Base-by-base conservation (phyloP, 2,329 filamentous ascomycete genomes). In the Nemania sp. region DNA sequence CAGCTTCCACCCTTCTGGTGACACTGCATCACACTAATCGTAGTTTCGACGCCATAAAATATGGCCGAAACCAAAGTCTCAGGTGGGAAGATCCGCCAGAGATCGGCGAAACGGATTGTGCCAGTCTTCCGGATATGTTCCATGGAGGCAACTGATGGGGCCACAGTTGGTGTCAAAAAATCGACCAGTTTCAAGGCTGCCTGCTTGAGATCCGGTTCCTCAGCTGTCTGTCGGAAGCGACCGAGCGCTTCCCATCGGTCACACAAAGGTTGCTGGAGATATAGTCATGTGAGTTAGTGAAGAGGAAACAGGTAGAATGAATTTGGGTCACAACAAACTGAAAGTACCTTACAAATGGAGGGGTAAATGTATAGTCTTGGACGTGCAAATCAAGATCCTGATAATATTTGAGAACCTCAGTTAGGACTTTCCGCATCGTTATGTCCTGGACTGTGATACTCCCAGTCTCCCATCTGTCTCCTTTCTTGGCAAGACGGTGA, bases 41-140 rank as follows among this genome's bases (percentile, higher is more conserved):
- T 70, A 1, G 77, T 75, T n/a, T 82, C 77, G 62, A 80, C 74
- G 15, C 79, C 78, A 41, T 72, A 77, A 62, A 78, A 74, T 18
- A 65, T 74, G 8, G 77, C 78, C 7, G 74, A 61, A 6, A 78
- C 79, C 2, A 80, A 63, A 20, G 77, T 76, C 8, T 75, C 70
- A 0, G 79, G 79, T 0, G 78, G 69, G 60, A 80, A 81, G 55
- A 81, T 76, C 57, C 80, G 77, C 78, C 79, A 81, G 7, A 80
- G 62, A 43, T 78, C 72, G 0, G 73, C 22, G 45, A 77, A 80
- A 22, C 52, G 64, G 45, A 80, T 69, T 35, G 76, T 79, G 20
- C 78, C 77, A 0, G 79, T 77, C 52, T 72, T 59, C 18, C 68
- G 73, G 8, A 74, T 79, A 22, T 73, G 67, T 1, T 65, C 64